These are phyloP conservation scores for Dryas drummondii DNA, from an alignment of 306 rosid genomes.

Conservation along the genomic window DNA sequence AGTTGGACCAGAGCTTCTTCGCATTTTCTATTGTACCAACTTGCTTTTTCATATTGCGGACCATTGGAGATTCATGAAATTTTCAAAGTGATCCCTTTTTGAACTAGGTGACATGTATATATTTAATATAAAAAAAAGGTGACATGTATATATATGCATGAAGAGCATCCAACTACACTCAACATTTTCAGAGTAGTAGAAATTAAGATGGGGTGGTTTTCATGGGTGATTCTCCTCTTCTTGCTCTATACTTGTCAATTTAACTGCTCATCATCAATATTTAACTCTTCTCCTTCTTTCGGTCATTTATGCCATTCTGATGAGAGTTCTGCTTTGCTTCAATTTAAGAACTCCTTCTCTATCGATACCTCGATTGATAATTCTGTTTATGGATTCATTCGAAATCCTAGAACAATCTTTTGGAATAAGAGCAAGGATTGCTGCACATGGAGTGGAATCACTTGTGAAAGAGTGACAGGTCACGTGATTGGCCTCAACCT, in stretches of 20 bases:
- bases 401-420: no score
- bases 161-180: not conserved
- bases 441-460: conserved; percentile 10
- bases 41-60: no score
- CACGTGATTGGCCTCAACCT: conserved; percentile 19
- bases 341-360: conserved; percentile 14
- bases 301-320: not conserved
- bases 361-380: no score
- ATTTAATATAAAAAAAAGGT: no score
- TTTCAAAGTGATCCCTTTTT: no score
- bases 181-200: not conserved
- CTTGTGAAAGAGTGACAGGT: conserved; percentile 6
- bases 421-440: no score
- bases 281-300: not conserved
- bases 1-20: no score
- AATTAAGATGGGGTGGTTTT: not conserved
- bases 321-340: conserved; percentile 18
- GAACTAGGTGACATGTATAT: not conserved
- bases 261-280: not conserved
- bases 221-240: not conserved
- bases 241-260: not conserved
- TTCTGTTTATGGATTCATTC: no score
- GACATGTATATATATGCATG: not conserved
- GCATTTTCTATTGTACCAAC: no score
- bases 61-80: no score